Evolutionary conservation across 2,329 filamentous ascomycete genomes (phyloP).

Genomic region (Penicillium sp.): DNA sequence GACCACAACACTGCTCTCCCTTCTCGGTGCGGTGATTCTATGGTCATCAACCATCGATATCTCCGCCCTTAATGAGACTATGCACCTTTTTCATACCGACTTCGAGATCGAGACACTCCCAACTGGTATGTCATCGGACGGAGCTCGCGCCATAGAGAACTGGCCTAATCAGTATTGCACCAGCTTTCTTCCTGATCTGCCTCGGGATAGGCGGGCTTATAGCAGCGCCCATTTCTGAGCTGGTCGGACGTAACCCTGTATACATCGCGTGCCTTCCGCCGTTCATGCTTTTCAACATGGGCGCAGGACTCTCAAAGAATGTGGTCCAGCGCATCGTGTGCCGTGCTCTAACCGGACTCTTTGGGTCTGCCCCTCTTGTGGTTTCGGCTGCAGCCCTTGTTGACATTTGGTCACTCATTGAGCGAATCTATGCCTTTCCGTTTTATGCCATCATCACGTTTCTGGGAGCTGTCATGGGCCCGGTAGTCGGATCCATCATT

Average conservation of each 20-base stretch:
- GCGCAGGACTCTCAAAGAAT: constrained; percentile 47
- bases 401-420: constrained; percentile 9
- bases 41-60: constrained; percentile 51
- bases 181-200: constrained; percentile 6
- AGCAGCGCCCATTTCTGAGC: constrained; percentile 7
- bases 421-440: constrained; percentile 10
- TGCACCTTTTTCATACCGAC: constrained; percentile 15
- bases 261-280: constrained; percentile 15
- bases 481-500: constrained; percentile 48
- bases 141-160: background rate
- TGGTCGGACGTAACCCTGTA: constrained; percentile 8
- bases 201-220: constrained; percentile 6
- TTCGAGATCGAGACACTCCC: constrained; percentile 37
- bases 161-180: constrained; percentile 8
- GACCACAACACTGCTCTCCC: constrained; percentile 35
- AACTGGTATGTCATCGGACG: constrained; percentile 42
- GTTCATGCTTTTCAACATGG: constrained; percentile 52
- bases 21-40: constrained; percentile 46
- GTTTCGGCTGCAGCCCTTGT: constrained; percentile 6
- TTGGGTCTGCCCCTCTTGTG: constrained; percentile 8
- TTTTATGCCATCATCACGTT: constrained; percentile 38
- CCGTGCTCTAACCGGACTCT: constrained; percentile 25
- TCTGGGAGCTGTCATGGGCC: constrained; percentile 36
- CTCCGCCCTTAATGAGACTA: constrained; percentile 44
- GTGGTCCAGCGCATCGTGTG: constrained; percentile 50